Evolutionary conservation across 768 basidiomycete species (phyloP).

Genomic region (Tulasnella sp.): DNA sequence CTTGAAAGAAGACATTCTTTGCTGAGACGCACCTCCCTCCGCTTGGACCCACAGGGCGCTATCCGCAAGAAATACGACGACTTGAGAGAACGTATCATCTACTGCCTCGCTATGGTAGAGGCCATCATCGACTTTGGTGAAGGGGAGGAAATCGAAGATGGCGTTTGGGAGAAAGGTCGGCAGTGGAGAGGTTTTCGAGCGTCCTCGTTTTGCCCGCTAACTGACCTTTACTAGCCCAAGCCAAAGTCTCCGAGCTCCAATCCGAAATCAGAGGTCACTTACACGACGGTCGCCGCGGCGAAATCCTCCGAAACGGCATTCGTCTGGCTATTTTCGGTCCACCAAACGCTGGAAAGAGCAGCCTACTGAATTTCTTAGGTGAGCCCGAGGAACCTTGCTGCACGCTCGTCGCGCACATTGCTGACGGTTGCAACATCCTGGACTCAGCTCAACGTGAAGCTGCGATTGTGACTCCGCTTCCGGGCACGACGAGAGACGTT

Average conservation of each 20-base stretch:
- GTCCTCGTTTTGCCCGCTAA: not conserved
- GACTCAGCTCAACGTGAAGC: constrained; percentile 77
- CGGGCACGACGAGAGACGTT: constrained; percentile 89
- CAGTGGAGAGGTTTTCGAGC: not conserved
- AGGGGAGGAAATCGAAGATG: constrained; percentile 87
- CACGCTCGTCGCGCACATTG: no score
- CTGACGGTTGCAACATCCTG: not conserved
- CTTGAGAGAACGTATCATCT: constrained; percentile 67
- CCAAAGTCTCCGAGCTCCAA: constrained; percentile 55
- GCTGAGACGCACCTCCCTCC: not conserved
- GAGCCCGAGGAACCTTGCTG: constrained; percentile 28
- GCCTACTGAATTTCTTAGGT: constrained; percentile 84
- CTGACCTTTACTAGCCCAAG: constrained; percentile 51
- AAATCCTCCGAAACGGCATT: constrained; percentile 81
- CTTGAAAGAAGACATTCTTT: not conserved
- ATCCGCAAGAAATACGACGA: constrained; percentile 63
- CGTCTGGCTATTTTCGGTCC: constrained; percentile 88
- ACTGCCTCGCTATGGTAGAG: constrained; percentile 77
- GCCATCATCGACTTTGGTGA: constrained; percentile 94
- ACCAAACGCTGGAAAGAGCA: constrained; percentile 92
- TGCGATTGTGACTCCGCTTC: constrained; percentile 84
- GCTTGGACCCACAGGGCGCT: constrained; percentile 56
- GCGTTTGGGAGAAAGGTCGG: constrained; percentile 70
- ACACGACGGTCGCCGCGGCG: constrained; percentile 73
- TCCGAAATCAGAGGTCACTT: constrained; percentile 60